Percentiles rank a stretch among this genome's conserved stretches.
phyloP scores from a whole-genome alignment of 1,284 basidiomycete genomes.

The Singerocomus rubriflavus region DNA sequence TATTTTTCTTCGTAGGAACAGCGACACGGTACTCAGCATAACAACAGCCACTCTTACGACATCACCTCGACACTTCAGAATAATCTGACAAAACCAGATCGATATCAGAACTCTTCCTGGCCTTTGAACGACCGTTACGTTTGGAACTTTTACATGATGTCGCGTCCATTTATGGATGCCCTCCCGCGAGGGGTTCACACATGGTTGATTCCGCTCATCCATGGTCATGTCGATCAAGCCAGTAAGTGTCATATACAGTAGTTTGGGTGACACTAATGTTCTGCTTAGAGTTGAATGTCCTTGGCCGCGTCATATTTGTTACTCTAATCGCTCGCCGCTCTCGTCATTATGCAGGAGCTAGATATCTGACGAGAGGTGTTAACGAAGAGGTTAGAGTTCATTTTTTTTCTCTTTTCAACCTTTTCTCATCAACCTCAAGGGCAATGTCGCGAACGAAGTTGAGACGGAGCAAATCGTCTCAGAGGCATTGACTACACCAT shows the following conservation, averaged over 20 bases:
- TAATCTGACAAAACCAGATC: slow-evolving; percentile 72
- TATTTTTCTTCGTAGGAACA: slow-evolving; percentile 32
- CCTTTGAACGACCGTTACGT: slow-evolving; percentile 89
- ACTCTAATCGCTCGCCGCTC: slow-evolving; percentile 94
- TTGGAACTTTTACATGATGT: slow-evolving; percentile 95
- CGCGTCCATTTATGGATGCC: slow-evolving; percentile 52
- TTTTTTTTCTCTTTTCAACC: background rate
- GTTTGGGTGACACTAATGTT: background rate
- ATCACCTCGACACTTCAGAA: slow-evolving; percentile 93
- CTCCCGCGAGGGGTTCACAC: slow-evolving; percentile 35
- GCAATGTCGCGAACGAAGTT: slow-evolving; percentile 98
- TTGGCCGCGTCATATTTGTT: slow-evolving; percentile 89
- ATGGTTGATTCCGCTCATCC: slow-evolving; percentile 92
- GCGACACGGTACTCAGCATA: slow-evolving; percentile 2
- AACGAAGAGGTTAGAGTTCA: slow-evolving; percentile 70
- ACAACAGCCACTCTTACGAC: slow-evolving; percentile 88
- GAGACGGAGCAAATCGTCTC: slow-evolving; percentile 99
- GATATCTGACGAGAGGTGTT: slow-evolving; percentile 93
- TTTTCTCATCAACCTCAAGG: slow-evolving; percentile 47
- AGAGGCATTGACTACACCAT: slow-evolving; percentile 89
- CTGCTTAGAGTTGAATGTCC: slow-evolving; percentile 80
- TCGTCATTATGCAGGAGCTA: slow-evolving; percentile 92
- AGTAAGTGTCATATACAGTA: slow-evolving; percentile 54
- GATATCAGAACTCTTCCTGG: slow-evolving; percentile 46
- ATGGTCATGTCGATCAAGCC: slow-evolving; percentile 97